Base-by-base conservation (phyloP, 2,329 filamentous ascomycete species). In the Aspergillus eucalypticola region DNA sequence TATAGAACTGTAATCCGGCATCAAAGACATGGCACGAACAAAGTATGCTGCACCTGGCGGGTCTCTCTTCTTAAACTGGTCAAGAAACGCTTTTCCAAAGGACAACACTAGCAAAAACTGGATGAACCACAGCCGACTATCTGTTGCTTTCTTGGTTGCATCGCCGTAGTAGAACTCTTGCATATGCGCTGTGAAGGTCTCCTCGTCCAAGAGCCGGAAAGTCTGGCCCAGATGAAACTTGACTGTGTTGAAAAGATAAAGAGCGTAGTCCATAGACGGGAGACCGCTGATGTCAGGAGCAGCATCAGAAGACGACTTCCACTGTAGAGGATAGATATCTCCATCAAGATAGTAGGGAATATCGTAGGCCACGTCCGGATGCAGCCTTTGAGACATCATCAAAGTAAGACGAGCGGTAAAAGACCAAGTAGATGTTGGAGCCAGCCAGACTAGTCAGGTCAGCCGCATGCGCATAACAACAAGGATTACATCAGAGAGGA, bases 171-270 rank as follows among this genome's bases (percentile, higher is more conserved):
- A 74, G 54, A 74, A 73, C 19, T 69, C 64, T 1, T 69, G 63
- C 2, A 75, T 62, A 44, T 76, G 65, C 21, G 2, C 46, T 10
- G 59, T 17, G 27, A 78, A 77, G 1, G 60, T 60, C 0, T 65
- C 64, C 46, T 77, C 75, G 27, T 77, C 71, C 19, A 78, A 73
- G 1, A 78, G 67, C 0, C 70, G 66, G 46, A 76, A 78, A 4
- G 68, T 71, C 21, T 77, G 74, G 3, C 75, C 71, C 0, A 78
- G 69, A 15, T 78, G 76, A 23, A 78, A 78, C 15, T 77, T 76
- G 54, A 77, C 75, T 1, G 64, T 68, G 44, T 68, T 64, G 58
- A 67, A 65, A 13, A 69, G 62, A 58, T 69, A 67, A 1, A 66
- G 35, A 10, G 68, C 65, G 35, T 68, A 57, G 44, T 69, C 66